Evolutionary conservation across 164 flowering plant genomes (phyloP), one percentile per base, ranked within the genome.

Genomic region (Sextonia rubra): DNA sequence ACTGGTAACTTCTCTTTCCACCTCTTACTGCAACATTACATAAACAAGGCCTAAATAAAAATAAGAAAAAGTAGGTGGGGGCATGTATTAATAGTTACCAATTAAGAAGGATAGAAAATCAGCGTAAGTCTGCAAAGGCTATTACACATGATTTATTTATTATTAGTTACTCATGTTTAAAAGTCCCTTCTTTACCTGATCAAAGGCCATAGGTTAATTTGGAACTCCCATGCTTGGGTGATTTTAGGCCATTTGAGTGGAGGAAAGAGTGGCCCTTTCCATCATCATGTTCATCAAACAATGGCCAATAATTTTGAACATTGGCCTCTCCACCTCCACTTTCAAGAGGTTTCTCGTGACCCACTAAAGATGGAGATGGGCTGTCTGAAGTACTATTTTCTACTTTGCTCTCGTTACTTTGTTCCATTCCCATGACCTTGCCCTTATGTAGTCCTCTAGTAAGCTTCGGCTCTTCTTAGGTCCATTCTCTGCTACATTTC

Each of bases 131-230:
- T 32, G 37, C 1, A 32, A 32, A 32, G 37, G 0, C 7, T 29
- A 2, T 26, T 15, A 64, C 37, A 27, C 18, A 64, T 64, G 22
- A 29, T 22, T 24, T 24, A n/a, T 60, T n/a, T 2, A 23, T 66
- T 61, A 60, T 29, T 66, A 47, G 27, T 47, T 23, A 44, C 20
- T 17, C 48, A 66, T 73, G 17, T 66, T 4, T 32, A 32, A 56
- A 71, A 23, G 74, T 76, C 78, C 44, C 56, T 49, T 75, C 77
- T 61, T 75, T 49, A 65, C 37, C 4, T 52, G 25, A 18, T 44
- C 65, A 22, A 29, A 32, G 15, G n/a, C 60, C 32, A 58, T 3
- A 7, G 68, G 20, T 12, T 60, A 60, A 25, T 73, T 70, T 32
- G 20, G 60, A 55, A 71, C 48, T 29, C 12, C 60, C 74, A 67